A percentile compares a stretch with the other conserved stretches of the same genome.
Conservation (phyloP, 2,329 filamentous ascomycete species). For the Aulographum hederae region DNA sequence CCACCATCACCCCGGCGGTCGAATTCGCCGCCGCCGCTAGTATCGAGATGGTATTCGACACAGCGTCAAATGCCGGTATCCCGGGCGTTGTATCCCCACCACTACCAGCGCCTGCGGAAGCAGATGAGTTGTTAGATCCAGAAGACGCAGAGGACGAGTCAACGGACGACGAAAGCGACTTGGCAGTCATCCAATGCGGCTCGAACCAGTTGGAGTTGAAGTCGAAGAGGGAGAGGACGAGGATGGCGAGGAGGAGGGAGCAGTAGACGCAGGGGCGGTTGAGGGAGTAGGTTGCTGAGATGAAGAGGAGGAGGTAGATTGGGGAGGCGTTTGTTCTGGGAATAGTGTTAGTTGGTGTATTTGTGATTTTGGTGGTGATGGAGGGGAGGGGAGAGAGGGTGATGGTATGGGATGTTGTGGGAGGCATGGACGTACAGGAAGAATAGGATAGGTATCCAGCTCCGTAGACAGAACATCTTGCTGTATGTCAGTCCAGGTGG, state of each 20-base stretch:
- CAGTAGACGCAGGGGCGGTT: constrained; percentile 97
- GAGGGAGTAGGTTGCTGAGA: constrained; percentile 87
- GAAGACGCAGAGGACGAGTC: constrained; percentile 5
- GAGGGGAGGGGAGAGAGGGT: background rate
- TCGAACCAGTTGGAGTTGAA: constrained; percentile 82
- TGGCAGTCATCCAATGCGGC: too few species aligned
- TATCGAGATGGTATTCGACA: constrained; percentile 18
- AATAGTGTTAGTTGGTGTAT: constrained; percentile 10
- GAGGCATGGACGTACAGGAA: constrained; percentile 26
- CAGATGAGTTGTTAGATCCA: constrained; percentile 13
- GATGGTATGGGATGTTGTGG: background rate
- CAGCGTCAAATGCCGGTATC: too few species aligned
- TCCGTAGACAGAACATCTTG: constrained; percentile 48
- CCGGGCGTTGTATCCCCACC: too few species aligned
- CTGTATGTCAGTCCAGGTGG: too few species aligned
- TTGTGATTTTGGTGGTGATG: too few species aligned
- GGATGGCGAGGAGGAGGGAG: constrained; percentile 83
- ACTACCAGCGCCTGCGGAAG: too few species aligned
- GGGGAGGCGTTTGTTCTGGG: constrained; percentile 27
- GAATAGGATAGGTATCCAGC: constrained; percentile 31
- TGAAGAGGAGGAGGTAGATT: constrained; percentile 30
- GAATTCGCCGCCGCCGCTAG: constrained; percentile 38
- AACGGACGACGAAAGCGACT: too few species aligned
- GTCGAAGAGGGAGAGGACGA: constrained; percentile 93
- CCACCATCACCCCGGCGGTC: constrained; percentile 33